A percentile compares a stretch with the other conserved stretches of the same genome.
Evolutionary conservation across 1,284 basidiomycete species (phyloP).

Genomic region (Cutaneotrichosporon cavernicola): DNA sequence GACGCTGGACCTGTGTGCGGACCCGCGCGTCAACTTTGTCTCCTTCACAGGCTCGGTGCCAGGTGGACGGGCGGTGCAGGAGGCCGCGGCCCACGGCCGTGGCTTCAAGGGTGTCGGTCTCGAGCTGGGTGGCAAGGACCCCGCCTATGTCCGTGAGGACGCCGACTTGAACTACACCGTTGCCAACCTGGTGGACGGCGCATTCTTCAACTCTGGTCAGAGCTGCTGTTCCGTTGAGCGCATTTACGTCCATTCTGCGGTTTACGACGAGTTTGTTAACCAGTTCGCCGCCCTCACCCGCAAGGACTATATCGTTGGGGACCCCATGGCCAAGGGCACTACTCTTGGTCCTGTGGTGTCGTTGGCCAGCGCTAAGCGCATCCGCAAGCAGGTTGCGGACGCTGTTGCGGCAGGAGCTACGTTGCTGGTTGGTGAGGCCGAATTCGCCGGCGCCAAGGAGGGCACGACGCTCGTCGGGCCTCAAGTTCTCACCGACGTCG

Average conservation of each 20-base stretch:
- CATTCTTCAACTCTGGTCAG: constrained; percentile 90
- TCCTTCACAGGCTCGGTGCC: constrained; percentile 83
- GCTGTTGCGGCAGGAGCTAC: constrained; percentile 79
- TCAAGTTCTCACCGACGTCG: constrained; percentile 79
- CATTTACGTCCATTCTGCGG: constrained; percentile 84
- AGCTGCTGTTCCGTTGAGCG: constrained; percentile 67
- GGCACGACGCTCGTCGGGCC: constrained; percentile 84
- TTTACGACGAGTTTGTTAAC: constrained; percentile 79
- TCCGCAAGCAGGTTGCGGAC: constrained; percentile 79
- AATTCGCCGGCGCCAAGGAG: constrained; percentile 67
- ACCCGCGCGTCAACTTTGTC: constrained; percentile 73
- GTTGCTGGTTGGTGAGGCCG: constrained; percentile 67
- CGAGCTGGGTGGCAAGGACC: constrained; percentile 93
- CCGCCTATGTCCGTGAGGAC: constrained; percentile 86
- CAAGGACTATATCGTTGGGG: constrained; percentile 80
- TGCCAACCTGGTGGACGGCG: constrained; percentile 84
- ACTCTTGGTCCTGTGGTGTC: constrained; percentile 90
- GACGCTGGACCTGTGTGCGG: constrained; percentile 63
- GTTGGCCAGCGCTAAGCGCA: constrained; percentile 74
- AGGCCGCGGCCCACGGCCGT: constrained; percentile 51
- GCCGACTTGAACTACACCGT: constrained; percentile 80
- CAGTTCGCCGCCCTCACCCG: constrained; percentile 66
- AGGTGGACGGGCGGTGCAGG: constrained; percentile 53
- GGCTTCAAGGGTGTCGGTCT: constrained; percentile 69
- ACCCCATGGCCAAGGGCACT: constrained; percentile 70